phyloP scores from a whole-genome alignment of 305 asterid genomes.

The Solanum hybrid region DNA sequence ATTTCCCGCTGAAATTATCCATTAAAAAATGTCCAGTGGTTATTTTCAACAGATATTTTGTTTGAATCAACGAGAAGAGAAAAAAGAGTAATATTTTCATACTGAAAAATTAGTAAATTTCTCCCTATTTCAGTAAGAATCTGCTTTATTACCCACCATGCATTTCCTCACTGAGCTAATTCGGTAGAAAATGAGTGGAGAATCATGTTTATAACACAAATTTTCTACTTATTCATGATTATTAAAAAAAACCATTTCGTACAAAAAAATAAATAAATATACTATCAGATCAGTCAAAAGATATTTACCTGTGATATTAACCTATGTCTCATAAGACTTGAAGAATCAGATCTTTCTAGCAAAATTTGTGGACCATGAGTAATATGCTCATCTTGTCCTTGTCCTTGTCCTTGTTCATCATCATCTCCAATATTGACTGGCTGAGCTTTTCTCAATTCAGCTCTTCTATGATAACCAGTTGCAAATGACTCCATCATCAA shows the following conservation, averaged over 20 bases:
- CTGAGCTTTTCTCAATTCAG: constrained; percentile 13
- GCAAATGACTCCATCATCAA: constrained; percentile 33
- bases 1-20: neutral
- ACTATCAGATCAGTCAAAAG: neutral
- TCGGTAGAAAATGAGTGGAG: too few species aligned
- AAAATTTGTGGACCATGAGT: constrained; percentile 4
- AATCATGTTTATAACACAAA: neutral
- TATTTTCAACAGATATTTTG: neutral
- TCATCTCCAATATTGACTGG: neutral
- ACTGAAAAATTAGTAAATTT: too few species aligned
- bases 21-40: neutral
- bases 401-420: neutral
- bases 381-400: neutral
- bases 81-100: neutral
- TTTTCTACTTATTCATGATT: too few species aligned
- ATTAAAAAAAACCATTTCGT: too few species aligned
- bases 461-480: constrained; percentile 20
- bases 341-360: constrained; percentile 12
- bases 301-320: constrained; percentile 21
- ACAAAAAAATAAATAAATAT: too few species aligned
- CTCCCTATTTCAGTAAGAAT: neutral
- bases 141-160: neutral
- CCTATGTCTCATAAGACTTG: constrained; percentile 15
- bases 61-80: neutral
- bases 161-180: neutral